Evolutionary conservation across 129 eudicot genomes (phyloP).

Genomic region (Lactuca saligna): DNA sequence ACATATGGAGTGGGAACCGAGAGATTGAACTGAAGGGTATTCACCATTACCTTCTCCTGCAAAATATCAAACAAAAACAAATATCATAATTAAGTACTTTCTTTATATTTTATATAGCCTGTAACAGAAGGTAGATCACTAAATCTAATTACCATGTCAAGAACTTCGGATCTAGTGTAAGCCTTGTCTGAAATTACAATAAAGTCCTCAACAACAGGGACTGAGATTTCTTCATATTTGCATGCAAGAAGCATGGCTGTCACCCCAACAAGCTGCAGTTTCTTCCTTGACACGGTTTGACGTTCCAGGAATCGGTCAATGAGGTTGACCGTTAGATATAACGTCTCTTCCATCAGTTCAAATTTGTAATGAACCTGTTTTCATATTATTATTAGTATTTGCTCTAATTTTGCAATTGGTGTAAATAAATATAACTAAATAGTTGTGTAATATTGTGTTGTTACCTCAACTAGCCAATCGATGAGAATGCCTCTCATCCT

Average conservation of each 20-base stretch:
- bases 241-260: slow-evolving; percentile 93
- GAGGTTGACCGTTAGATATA: slow-evolving; percentile 81
- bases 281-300: slow-evolving; percentile 57
- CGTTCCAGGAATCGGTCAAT: slow-evolving; percentile 76
- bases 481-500: slow-evolving; percentile 85
- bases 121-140: background rate
- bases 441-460: background rate
- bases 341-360: slow-evolving; percentile 91
- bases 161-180: slow-evolving; percentile 71
- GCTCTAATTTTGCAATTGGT: background rate
- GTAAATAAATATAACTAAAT: background rate
- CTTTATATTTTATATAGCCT: slow-evolving; percentile 18
- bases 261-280: slow-evolving; percentile 90
- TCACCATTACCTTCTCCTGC: too few relatives aligned
- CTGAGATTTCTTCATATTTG: slow-evolving; percentile 91
- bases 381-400: background rate
- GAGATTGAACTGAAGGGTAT: too few relatives aligned
- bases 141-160: slow-evolving; percentile 59
- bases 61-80: too few relatives aligned
- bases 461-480: slow-evolving; percentile 96
- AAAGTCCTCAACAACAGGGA: slow-evolving; percentile 89
- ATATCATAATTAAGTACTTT: too few relatives aligned
- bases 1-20: slow-evolving; percentile 84
- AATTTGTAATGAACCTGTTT: slow-evolving; percentile 88
- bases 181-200: slow-evolving; percentile 81